phyloP scores from a whole-genome alignment of 495 filamentous ascomycete genomes.

The Parathielavia appendiculata region DNA sequence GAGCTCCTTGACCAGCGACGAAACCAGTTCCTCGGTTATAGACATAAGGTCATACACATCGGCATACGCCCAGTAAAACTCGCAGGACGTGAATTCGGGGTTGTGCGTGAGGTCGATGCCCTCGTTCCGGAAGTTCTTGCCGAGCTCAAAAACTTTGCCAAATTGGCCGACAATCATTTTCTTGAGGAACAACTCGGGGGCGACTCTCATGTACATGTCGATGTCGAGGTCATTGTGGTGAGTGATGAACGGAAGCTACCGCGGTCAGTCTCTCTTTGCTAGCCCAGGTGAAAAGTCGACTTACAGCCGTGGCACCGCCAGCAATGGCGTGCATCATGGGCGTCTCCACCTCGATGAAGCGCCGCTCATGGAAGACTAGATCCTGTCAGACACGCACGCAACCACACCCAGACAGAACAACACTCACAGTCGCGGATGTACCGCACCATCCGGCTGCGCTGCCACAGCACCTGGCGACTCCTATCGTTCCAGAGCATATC shows the following conservation, averaged over 20 bases:
- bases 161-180: constrained; percentile 87
- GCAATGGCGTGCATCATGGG: constrained; percentile 97
- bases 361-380: constrained; percentile 65
- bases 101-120: constrained; percentile 91
- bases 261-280: neutral
- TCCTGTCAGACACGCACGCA: constrained; percentile 1
- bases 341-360: constrained; percentile 94
- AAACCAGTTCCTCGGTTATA: constrained; percentile 89
- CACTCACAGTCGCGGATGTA: constrained; percentile 66
- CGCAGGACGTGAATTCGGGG: constrained; percentile 94
- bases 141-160: constrained; percentile 79
- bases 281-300: neutral
- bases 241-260: constrained; percentile 77
- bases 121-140: constrained; percentile 91
- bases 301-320: constrained; percentile 79
- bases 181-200: constrained; percentile 94
- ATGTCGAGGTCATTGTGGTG: constrained; percentile 92
- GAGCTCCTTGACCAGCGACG: constrained; percentile 82
- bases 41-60: constrained; percentile 92
- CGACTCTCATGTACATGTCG: constrained; percentile 84
- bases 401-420: neutral
- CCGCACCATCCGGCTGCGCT: constrained; percentile 74
- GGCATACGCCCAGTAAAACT: constrained; percentile 95
- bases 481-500: constrained; percentile 94
- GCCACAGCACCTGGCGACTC: constrained; percentile 73